Evolutionary conservation across 805 yeast species (phyloP).

Genomic region (Zygoascus tannicola): DNA sequence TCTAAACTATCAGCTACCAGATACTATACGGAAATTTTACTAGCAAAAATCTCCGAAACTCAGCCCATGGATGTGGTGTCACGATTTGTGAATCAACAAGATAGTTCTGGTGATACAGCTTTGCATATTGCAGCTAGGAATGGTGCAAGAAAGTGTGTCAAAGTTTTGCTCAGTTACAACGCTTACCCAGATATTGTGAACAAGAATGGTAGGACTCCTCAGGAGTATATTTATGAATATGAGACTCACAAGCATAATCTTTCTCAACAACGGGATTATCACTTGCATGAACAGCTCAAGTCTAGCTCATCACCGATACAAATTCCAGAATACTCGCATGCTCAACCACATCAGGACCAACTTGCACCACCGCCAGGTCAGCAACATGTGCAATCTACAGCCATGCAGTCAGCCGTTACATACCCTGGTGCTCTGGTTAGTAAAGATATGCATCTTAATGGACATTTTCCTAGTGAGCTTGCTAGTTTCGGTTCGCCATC

Average conservation of each 20-base stretch:
- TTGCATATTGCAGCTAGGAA: constrained; percentile 64
- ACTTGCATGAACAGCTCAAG: constrained; percentile 9
- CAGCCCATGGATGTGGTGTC: constrained; percentile 47
- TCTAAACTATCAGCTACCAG: constrained; percentile 69
- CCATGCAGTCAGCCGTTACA: not conserved
- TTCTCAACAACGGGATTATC: constrained; percentile 10
- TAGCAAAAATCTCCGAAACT: constrained; percentile 61
- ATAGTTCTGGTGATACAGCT: constrained; percentile 76
- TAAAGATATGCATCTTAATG: not conserved
- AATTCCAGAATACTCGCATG: constrained; percentile 1
- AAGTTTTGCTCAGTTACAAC: constrained; percentile 37
- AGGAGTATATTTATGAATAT: constrained; percentile 29
- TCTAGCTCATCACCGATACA: constrained; percentile 20
- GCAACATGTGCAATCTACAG: not conserved
- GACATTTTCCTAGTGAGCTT: not conserved
- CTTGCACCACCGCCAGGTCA: not conserved
- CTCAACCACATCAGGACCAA: not conserved
- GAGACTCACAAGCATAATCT: constrained; percentile 19
- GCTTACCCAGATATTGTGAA: constrained; percentile 40
- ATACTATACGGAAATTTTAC: constrained; percentile 68
- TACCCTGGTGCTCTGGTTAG: not conserved
- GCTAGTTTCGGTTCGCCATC: not conserved
- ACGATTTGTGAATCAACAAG: constrained; percentile 57
- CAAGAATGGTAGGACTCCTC: constrained; percentile 32
- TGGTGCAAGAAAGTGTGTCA: constrained; percentile 38